phyloP scores from a whole-genome alignment of 106 monocot genomes.

The Cymbidium sinense region DNA sequence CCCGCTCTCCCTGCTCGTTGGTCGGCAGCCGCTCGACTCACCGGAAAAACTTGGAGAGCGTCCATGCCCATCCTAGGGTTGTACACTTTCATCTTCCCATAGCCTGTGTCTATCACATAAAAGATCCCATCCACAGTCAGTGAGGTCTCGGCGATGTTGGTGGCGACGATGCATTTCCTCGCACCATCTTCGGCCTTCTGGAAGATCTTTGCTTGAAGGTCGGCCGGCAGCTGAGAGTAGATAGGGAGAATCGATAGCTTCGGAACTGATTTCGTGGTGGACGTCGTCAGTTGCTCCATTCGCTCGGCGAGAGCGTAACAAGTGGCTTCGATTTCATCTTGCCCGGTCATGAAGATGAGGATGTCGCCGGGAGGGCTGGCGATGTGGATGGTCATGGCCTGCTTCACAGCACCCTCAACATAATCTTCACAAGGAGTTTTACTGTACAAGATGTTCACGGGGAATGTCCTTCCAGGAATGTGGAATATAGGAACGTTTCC shows the following conservation, averaged over 20 bases:
- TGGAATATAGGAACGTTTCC: slow-evolving; percentile 89
- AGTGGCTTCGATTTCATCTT: slow-evolving; percentile 94
- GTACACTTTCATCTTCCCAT: slow-evolving; percentile 95
- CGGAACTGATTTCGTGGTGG: slow-evolving; percentile 60
- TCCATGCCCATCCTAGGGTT: slow-evolving; percentile 98
- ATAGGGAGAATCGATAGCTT: slow-evolving; percentile 89
- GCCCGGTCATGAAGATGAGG: slow-evolving; percentile 96
- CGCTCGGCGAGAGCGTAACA: slow-evolving; percentile 92
- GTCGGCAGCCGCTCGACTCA: slow-evolving; percentile 87
- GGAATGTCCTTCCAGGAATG: slow-evolving; percentile 93
- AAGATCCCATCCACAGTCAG: slow-evolving; percentile 90
- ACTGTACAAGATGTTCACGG: slow-evolving; percentile 79
- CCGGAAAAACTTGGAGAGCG: slow-evolving; percentile 94
- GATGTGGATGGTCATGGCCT: slow-evolving; percentile 90
- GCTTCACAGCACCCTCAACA: slow-evolving; percentile 97
- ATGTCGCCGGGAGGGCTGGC: slow-evolving; percentile 88
- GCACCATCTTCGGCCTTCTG: slow-evolving; percentile 91
- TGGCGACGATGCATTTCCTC: slow-evolving; percentile 93
- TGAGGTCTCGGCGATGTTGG: slow-evolving; percentile 97
- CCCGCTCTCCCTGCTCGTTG: slow-evolving; percentile 93
- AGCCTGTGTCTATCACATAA: slow-evolving; percentile 93
- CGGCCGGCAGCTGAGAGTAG: slow-evolving; percentile 94
- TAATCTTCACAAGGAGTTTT: slow-evolving; percentile 98
- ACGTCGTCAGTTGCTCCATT: slow-evolving; percentile 77
- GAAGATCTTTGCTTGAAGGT: slow-evolving; percentile 91